Base-by-base conservation (phyloP, 768 basidiomycete genomes). In the Boletus patriciae region DNA sequence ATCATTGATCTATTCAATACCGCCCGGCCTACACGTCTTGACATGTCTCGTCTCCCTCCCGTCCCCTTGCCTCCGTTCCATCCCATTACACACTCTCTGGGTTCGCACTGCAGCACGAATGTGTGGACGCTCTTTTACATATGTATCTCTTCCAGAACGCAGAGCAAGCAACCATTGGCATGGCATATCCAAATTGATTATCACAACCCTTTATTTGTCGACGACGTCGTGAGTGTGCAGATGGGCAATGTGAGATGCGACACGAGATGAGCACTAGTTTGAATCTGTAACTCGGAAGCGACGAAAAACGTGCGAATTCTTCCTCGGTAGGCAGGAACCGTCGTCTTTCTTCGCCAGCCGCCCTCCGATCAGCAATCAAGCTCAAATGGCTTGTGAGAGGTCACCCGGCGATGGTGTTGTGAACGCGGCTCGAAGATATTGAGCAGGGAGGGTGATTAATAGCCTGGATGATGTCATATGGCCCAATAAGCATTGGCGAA, bases 111-210 rank as follows among this genome's bases (percentile, higher is more conserved):
- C 48, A 31, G 34, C 34, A 46, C 19, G 12, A 29, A 11, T 27
- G 18, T 29, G 48, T 38, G 25, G 25, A 50, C 48, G 46, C 33
- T 12, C 18, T 47, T 63, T 46, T 60, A 13, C 38, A 29, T 53
- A 57, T 53, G 51, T 63, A 55, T 48, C 40, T 37, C 50, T n/a
- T n/a, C 27, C 33, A 58, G 57, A 52, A 43, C 46, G 25, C 57
- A 51, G 49, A 11, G n/a, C 42, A 45, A 52, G 43, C 34, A 52
- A 44, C 31, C 31, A 37, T 46, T 49, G 19, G 46, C 54, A 57
- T 47, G 53, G 42, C 46, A 50, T 52, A 27, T 59, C 27, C 31
- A 25, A 59, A 10, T 40, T 21, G 6, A 44, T 43, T 15, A 19
- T 40, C 13, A 13, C 15, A 16, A 18, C 16, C n/a, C 11, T 29